Evolutionary conservation across 331 rosid genomes (phyloP).

Genomic region (Dryas integrifolia): DNA sequence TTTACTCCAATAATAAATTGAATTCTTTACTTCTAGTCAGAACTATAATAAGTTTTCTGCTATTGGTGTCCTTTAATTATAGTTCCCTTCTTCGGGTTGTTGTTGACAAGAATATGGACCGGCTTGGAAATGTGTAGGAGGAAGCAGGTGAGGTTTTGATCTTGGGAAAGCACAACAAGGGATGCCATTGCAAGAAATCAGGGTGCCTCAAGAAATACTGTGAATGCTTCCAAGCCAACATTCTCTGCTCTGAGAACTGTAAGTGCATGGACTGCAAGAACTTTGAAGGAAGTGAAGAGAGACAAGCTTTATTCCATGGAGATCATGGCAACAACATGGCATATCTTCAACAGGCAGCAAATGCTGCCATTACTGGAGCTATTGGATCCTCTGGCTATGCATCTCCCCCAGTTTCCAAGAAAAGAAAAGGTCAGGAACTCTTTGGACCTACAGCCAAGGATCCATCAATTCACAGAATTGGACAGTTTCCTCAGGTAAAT

Average conservation of each 20-base stretch:
- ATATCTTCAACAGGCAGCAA: constrained; percentile 86
- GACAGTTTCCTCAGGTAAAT: constrained; percentile 76
- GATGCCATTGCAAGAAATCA: constrained; percentile 94
- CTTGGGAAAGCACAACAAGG: constrained; percentile 90
- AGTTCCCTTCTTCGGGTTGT: constrained; percentile 12
- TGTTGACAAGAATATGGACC: constrained; percentile 25
- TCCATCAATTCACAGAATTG: constrained; percentile 51
- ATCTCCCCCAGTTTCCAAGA: constrained; percentile 68
- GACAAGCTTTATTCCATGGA: constrained; percentile 86
- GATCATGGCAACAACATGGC: constrained; percentile 72
- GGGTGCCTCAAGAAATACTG: constrained; percentile 93
- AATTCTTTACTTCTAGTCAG: neutral
- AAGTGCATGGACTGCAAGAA: constrained; percentile 97
- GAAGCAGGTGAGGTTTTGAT: constrained; percentile 80
- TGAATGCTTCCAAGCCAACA: constrained; percentile 95
- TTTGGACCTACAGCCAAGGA: constrained; percentile 68
- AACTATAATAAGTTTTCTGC: neutral
- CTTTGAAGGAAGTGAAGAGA: constrained; percentile 96
- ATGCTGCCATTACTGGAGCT: constrained; percentile 98
- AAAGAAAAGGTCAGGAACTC: constrained; percentile 69
- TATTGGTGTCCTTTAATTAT: neutral
- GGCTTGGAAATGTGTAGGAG: constrained; percentile 57
- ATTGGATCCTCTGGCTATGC: constrained; percentile 87
- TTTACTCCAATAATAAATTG: constrained; percentile 1
- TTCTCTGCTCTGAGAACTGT: constrained; percentile 96